Base-by-base conservation (phyloP, 1,284 basidiomycete species). In the Marasmius sp. region DNA sequence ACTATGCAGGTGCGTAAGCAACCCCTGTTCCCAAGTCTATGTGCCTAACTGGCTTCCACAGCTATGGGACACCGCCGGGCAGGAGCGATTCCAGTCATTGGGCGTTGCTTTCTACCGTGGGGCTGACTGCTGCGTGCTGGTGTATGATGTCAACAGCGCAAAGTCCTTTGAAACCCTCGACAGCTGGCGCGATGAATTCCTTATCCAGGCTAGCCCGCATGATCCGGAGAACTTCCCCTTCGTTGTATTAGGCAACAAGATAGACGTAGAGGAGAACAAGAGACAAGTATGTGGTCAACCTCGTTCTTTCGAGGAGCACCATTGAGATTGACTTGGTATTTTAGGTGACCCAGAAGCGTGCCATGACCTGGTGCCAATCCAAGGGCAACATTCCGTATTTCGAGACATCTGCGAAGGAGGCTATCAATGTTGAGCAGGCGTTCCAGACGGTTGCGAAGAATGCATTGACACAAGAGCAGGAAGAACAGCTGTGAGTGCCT, bases 321-420 rank as follows among this genome's bases (percentile, higher is more conserved):
- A 64, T 45, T 27, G 27, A 27, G 27, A 27, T 27, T 27, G 27
- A 49, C 59, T 22, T 38, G 53, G 54, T 55, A 37, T 55, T 61
- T 6, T 67, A 96, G 94, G 95, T 98, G 33, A 95, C 95, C 9
- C 97, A 99, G 88, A 99, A 99, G 78, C 92, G 97, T 58, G 97
- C 97, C 22, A 98, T 99, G 95, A 94, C 95, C 9, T 99, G 97
- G 97, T 99, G 97, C 78, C 96, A 99, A 74, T 92, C 94, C 66
- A 99, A 99, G 81, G 97, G 97, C 71, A 98, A 98, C 79, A 98
- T 99, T 69, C 97, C 97, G 14, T 99, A 99, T 79, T 99, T 99
- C 77, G 97, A 99, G 81, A 99, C 97, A 1, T 98, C 97, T 10
- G 97, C 97, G 49, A 99, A 99, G 81, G 97, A 99, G 77, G 97